Base-by-base conservation (phyloP, 2,329 filamentous ascomycete species). In the Metarhizium guizhouense region DNA sequence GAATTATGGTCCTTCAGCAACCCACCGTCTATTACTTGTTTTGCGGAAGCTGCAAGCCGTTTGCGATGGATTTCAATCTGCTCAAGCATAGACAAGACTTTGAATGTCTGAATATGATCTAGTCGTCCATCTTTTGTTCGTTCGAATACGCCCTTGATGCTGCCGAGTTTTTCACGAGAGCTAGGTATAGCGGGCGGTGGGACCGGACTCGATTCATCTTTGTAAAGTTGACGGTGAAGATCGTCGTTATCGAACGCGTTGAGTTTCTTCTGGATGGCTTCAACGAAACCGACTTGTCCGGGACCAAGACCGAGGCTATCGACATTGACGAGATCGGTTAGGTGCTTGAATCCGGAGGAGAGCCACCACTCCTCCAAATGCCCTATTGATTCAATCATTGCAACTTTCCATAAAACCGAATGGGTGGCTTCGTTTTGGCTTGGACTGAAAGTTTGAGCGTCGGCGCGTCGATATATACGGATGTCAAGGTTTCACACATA, bases 361-460 rank as follows among this genome's bases (percentile, higher is more conserved):
- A 70, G 62, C 70, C 70, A 73, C 65, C 69, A 72, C 34, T 61
- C 54, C 56, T 71, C 64, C 16, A 72, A 61, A 49, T 70, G 66
- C 16, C 65, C 32, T 11, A 53, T 40, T 4, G 51, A 30, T 25
- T 63, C 62, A 30, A 65, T 64, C 71, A 73, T 73, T 14, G 30
- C 51, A 50, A 51, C 16, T 29, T 52, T 36, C 8, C 8, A 40
- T 11, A 40, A 16, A 5, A 16, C 4, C 38, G 34, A 40, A 40
- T 16, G 14, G 14, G 11, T 16, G 38, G 13, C 10, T 14, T 3
- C 38, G n/a, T 10, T 45, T 45, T 20, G 16, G 7, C 18, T 20
- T 45, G 18, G 16, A 8, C 6, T 6, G 6, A n/a, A 11, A 10
- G 6, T 45, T 45, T 13, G 42, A 45, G 14, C n/a, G 40, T 6